These are phyloP conservation scores for Beta macrorhiza DNA, from an alignment of 179 eudicot genomes.

Conservation along the genomic window DNA sequence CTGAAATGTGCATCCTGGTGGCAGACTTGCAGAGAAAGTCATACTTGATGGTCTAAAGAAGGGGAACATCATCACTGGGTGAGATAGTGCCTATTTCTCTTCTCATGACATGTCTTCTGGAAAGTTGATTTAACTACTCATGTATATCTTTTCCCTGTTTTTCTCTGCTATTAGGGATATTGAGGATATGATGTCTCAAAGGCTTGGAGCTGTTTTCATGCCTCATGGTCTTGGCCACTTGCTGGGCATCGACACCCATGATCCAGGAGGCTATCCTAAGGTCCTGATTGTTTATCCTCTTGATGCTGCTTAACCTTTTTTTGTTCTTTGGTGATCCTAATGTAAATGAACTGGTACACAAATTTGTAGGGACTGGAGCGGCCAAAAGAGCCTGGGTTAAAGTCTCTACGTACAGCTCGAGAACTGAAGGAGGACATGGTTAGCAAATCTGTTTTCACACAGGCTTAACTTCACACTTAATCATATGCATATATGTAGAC, in stretches of 20 bases:
- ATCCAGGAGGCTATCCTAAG: slow-evolving; percentile 96
- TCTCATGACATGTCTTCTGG: slow-evolving; percentile 16
- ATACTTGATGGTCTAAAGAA: slow-evolving; percentile 70
- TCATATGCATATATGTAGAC: background rate
- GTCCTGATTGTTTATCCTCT: slow-evolving; percentile 34
- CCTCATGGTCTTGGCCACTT: slow-evolving; percentile 99
- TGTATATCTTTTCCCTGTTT: slow-evolving; percentile 13
- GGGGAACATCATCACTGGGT: slow-evolving; percentile 75
- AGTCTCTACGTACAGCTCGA: slow-evolving; percentile 78
- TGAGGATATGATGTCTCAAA: slow-evolving; percentile 77
- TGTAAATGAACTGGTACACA: background rate
- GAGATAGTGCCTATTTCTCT: slow-evolving; percentile 10
- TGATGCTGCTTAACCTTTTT: slow-evolving; percentile 1
- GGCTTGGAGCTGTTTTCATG: slow-evolving; percentile 93
- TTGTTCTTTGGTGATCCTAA: slow-evolving; percentile 5
- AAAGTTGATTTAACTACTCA: background rate
- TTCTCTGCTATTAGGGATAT: slow-evolving; percentile 50
- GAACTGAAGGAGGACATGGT: slow-evolving; percentile 91
- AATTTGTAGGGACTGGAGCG: slow-evolving; percentile 70
- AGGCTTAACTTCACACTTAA: background rate
- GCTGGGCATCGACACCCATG: slow-evolving; percentile 97
- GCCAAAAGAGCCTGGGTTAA: slow-evolving; percentile 78
- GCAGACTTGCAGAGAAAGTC: slow-evolving; percentile 76
- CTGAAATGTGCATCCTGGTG: slow-evolving; percentile 14
- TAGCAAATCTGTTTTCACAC: slow-evolving; percentile 17